Evolutionary conservation across 768 basidiomycete species (phyloP).

Genomic region (Auricularia auricula-judae): DNA sequence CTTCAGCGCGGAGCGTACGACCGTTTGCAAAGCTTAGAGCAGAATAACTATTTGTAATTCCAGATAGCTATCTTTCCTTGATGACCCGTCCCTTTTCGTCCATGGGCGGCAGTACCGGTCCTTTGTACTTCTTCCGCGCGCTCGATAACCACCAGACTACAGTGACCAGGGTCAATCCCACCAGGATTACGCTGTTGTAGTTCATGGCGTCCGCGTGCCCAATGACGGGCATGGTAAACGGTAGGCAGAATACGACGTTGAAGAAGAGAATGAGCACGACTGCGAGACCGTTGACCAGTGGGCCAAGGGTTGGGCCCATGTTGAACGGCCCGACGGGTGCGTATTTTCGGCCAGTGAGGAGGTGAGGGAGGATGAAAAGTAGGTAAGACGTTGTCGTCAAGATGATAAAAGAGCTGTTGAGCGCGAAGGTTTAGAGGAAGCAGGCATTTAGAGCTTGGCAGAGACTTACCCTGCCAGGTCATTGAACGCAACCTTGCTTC

Average conservation of each 20-base stretch:
- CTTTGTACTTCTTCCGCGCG: slow-evolving; percentile 23
- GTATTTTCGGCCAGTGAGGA: not conserved
- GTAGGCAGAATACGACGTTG: not conserved
- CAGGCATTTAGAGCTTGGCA: not conserved
- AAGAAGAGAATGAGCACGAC: not conserved
- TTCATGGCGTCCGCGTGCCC: not conserved
- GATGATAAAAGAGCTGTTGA: not conserved
- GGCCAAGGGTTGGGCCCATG: not conserved
- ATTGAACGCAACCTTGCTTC: not conserved
- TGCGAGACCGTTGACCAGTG: not conserved
- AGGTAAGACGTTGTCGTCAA: not conserved
- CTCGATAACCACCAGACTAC: slow-evolving; percentile 13
- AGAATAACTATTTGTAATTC: too few species aligned
- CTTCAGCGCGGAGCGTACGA: too few species aligned
- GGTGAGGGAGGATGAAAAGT: not conserved
- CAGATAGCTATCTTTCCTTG: not conserved
- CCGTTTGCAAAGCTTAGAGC: too few species aligned
- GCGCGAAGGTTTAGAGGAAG: not conserved
- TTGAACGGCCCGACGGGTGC: not conserved
- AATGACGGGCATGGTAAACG: not conserved
- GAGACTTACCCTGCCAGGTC: not conserved
- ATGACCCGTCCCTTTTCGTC: not conserved
- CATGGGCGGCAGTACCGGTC: not conserved
- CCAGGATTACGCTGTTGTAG: not conserved
- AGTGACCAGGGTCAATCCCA: not conserved